Percentiles rank a stretch among this genome's conserved stretches.
Conservation (phyloP, 2,329 filamentous ascomycete genomes). For the Diaporthe amygdali region DNA sequence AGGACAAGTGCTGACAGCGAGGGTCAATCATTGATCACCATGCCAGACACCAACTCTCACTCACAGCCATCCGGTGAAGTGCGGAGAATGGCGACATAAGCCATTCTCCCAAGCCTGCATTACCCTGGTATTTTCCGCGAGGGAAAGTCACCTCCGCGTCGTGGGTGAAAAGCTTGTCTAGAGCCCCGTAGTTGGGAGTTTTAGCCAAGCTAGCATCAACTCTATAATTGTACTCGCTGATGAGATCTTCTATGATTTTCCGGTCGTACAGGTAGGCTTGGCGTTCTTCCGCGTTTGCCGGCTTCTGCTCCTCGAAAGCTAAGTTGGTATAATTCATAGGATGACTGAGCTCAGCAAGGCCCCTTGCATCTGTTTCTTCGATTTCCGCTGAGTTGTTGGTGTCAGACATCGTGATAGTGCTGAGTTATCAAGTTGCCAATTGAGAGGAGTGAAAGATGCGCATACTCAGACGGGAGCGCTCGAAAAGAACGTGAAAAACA, state of each 20-base stretch:
- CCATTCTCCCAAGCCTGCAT: background rate
- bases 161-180: background rate
- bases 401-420: background rate
- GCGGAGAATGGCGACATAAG: background rate
- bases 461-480: too few relatives aligned
- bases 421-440: too few relatives aligned
- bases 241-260: background rate
- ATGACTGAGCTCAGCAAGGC: background rate
- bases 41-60: background rate
- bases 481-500: background rate
- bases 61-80: background rate
- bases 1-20: background rate
- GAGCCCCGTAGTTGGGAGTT: background rate
- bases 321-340: background rate
- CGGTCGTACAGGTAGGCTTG: background rate
- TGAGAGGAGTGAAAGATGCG: background rate
- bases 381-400: background rate
- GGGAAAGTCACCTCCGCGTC: background rate
- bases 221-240: background rate
- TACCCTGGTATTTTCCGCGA: background rate
- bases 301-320: background rate
- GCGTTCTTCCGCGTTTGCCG: background rate
- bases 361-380: background rate
- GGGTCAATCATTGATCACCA: background rate
- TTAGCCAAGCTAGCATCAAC: background rate